Evolutionary conservation across 805 yeast species (phyloP).

Genomic region (Starmerella floris): DNA sequence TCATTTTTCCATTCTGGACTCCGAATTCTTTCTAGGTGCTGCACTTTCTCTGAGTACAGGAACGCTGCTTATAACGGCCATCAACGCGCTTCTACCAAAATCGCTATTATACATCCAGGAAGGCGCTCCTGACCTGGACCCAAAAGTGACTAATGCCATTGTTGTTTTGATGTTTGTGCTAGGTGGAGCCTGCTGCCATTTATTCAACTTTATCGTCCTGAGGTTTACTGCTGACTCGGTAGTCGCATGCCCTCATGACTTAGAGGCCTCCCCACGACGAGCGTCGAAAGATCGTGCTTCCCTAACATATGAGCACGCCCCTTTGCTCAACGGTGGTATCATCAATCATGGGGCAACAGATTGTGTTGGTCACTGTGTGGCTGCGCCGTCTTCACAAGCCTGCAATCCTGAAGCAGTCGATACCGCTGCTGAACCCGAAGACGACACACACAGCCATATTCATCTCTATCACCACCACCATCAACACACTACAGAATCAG

Average conservation of each 20-base stretch:
- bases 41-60: conserved; percentile 74
- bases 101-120: conserved; percentile 36
- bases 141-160: conserved; percentile 27
- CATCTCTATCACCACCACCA: not conserved
- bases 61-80: conserved; percentile 60
- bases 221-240: conserved; percentile 41
- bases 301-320: conserved; percentile 8
- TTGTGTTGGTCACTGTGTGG: not conserved
- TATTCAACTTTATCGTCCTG: conserved; percentile 56
- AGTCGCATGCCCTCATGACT: conserved; percentile 14
- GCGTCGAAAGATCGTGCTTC: not conserved
- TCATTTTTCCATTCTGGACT: conserved; percentile 43
- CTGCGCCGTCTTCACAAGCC: not conserved
- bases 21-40: conserved; percentile 53
- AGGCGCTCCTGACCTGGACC: conserved; percentile 19
- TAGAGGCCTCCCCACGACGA: conserved; percentile 4
- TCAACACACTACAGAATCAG: not conserved
- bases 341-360: conserved; percentile 6
- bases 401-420: not conserved
- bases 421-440: not conserved
- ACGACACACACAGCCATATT: not conserved
- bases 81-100: conserved; percentile 66
- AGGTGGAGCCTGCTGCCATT: conserved; percentile 51
- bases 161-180: conserved; percentile 36
- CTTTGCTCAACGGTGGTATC: conserved; percentile 2